Base-by-base conservation (phyloP, 371 early-diverging fungal species). In the Coemansia sp. region DNA sequence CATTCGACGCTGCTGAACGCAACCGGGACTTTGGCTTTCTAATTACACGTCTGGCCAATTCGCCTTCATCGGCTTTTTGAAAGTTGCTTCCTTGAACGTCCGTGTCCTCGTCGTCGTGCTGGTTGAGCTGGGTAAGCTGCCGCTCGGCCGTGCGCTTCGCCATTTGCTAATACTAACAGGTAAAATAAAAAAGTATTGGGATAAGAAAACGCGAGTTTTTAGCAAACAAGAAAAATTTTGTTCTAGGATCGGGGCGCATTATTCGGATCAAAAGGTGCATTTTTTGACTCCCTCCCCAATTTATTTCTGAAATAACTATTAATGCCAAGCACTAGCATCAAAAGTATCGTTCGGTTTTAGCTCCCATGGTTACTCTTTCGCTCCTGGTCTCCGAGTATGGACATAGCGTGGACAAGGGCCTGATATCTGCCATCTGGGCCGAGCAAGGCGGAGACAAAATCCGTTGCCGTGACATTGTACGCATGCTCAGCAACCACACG, bases 81-180 rank as follows among this genome's bases (percentile, higher is more conserved):
- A 73, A 73, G 50, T 58, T 26, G 21, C 28, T 66, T 59, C 33
- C 53, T 21, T 64, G 58, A 28, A 28, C 18, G 33, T 64, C 70
- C n/a, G 20, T 68, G 44, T 39, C 48, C 12, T 80, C 80, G 12
- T 72, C 69, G n/a, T 80, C 79, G 42, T 60, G 39, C 60, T 80
- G 79, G 37, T 80, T 80, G 58, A 69, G 68, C 65, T 80, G 73
- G 5, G 72, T 80, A 21, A 80, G 73, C 59, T 80, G 68, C 53
- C 60, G 72, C 0, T 78, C 78, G 14, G 80, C 80, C 2, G 18
- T 21, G 40, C 80, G 80, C 50, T 80, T 80, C 4, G 54, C 70
- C 80, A 80, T 80, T 56, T 40, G 18, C 40, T 21, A 21, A 11
- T 18, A 26, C 20, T 30, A 18, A 26, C 37, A 60, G 30, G n/a